Conservation (phyloP, 768 basidiomycete genomes). For the Crassisporium funariophilum region DNA sequence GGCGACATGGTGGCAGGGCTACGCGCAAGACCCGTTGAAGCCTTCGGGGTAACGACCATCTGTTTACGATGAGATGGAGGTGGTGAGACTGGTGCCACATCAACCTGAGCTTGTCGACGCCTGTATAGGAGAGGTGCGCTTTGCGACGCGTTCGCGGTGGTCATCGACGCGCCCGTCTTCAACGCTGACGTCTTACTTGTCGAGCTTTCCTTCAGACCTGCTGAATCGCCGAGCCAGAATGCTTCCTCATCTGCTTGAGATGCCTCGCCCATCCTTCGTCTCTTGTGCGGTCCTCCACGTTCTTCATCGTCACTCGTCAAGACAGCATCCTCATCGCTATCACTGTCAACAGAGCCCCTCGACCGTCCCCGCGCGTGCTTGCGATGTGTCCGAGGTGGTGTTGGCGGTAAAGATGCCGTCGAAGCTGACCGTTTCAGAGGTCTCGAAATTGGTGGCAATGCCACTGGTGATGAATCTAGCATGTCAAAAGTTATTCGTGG, state of each 20-base stretch:
- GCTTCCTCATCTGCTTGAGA: conserved; percentile 50
- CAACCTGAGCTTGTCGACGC: conserved; percentile 28
- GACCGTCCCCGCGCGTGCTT: conserved; percentile 48
- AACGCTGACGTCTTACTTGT: conserved; percentile 22
- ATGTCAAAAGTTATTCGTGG: conserved; percentile 7
- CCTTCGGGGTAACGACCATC: conserved; percentile 12
- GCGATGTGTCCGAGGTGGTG: conserved; percentile 62
- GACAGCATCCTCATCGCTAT: conserved; percentile 40
- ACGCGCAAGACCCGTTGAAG: not conserved
- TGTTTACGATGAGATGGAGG: conserved; percentile 62
- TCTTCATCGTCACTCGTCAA: conserved; percentile 40
- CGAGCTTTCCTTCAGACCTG: conserved; percentile 4
- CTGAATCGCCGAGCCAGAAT: conserved; percentile 45
- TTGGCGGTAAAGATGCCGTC: conserved; percentile 64
- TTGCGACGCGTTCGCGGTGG: conserved; percentile 14
- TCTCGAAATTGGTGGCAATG: conserved; percentile 33
- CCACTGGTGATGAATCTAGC: conserved; percentile 23
- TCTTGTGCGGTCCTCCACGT: conserved; percentile 35
- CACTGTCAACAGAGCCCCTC: conserved; percentile 46
- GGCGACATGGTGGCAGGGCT: conserved; percentile 30
- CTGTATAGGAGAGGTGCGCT: conserved; percentile 38
- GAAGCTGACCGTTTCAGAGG: conserved; percentile 67
- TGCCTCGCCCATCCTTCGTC: conserved; percentile 34
- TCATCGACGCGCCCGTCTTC: conserved; percentile 11
- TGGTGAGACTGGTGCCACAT: conserved; percentile 58